phyloP scores from a whole-genome alignment of 2,329 filamentous ascomycete genomes.

The Stemphylium beticola region DNA sequence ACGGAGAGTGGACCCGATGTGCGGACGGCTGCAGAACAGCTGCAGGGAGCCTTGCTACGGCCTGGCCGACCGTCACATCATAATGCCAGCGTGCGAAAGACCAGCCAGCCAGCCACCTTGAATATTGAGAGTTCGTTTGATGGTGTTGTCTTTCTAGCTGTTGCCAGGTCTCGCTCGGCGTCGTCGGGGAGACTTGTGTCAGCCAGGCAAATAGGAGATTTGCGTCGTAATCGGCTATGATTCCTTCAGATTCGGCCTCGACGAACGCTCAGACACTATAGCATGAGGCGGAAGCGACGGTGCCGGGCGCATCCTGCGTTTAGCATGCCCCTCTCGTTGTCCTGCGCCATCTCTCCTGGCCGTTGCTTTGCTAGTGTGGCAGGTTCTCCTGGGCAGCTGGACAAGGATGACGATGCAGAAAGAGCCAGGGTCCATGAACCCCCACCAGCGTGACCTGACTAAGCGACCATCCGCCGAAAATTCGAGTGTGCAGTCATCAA shows the following conservation, averaged over 20 bases:
- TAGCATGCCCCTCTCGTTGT: slow-evolving; percentile 13
- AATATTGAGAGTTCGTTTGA: not conserved
- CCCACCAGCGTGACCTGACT: slow-evolving; percentile 25
- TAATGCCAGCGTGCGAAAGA: too few species aligned
- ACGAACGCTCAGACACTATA: slow-evolving; percentile 4
- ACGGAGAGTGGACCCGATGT: slow-evolving; percentile 17
- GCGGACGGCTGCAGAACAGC: slow-evolving; percentile 12
- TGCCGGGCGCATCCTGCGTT: not conserved
- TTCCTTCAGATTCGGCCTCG: not conserved
- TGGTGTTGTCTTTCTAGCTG: not conserved
- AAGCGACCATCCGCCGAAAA: slow-evolving; percentile 29
- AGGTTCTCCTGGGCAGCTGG: not conserved
- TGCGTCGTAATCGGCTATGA: slow-evolving; percentile 11
- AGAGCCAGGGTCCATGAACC: slow-evolving; percentile 3
- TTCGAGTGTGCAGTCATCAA: slow-evolving; percentile 12
- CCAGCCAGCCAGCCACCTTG: too few species aligned
- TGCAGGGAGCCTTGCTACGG: slow-evolving; percentile 8
- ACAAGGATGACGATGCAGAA: not conserved
- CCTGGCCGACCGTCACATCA: not conserved
- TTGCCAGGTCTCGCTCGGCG: slow-evolving; percentile 6
- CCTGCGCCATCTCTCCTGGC: slow-evolving; percentile 6
- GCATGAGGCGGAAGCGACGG: slow-evolving; percentile 11
- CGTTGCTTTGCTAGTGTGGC: not conserved
- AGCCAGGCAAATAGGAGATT: slow-evolving; percentile 11
- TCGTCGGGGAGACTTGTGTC: not conserved